These are phyloP conservation scores for Leccinum obscurum DNA, from an alignment of 768 basidiomycete genomes.

Conservation along the genomic window DNA sequence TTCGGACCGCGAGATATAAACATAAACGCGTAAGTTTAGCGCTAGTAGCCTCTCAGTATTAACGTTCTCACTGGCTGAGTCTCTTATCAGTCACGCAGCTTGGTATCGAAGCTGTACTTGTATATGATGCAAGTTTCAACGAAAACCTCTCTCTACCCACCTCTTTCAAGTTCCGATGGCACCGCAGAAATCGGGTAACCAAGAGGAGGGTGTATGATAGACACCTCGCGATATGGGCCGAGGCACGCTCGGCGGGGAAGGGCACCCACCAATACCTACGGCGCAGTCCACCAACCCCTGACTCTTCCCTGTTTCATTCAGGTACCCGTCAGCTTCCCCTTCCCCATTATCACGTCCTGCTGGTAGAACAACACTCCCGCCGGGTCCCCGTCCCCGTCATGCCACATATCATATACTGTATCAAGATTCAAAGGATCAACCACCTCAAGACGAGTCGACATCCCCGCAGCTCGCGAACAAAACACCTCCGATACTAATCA, in stretches of 20 bases:
- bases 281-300: not conserved
- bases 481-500: not conserved
- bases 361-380: not conserved
- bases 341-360: not conserved
- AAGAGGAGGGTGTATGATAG: not conserved
- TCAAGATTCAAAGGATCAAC: not conserved
- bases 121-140: not conserved
- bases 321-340: not conserved
- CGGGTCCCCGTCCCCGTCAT: not conserved
- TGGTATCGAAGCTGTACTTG: not conserved
- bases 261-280: conserved; percentile 8
- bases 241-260: conserved; percentile 6
- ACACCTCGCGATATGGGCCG: not conserved
- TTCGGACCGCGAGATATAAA: not conserved
- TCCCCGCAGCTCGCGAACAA: conserved; percentile 3
- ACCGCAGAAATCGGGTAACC: conserved; percentile 3
- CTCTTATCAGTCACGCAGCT: not conserved
- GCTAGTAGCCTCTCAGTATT: too few relatives aligned
- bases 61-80: not conserved
- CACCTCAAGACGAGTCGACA: conserved; percentile 4
- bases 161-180: conserved; percentile 1
- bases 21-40: too few relatives aligned
- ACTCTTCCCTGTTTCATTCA: not conserved
- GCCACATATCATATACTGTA: conserved; percentile 14
- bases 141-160: not conserved